Evolutionary conservation across 192 early-diverging fungal species (phyloP).

Genomic region (Backusella luteola): DNA sequence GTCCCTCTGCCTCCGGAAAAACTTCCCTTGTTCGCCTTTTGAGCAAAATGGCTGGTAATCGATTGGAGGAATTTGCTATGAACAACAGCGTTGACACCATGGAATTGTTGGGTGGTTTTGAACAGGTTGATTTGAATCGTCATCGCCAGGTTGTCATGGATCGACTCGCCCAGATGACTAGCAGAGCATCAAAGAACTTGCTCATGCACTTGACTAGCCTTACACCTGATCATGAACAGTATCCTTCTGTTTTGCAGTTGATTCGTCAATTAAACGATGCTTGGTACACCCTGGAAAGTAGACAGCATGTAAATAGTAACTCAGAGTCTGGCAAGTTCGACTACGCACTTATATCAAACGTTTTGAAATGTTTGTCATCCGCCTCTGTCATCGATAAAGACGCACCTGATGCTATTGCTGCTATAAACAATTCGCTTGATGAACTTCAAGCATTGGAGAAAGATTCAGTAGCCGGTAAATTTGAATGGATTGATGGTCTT

Average conservation of each 20-base stretch:
- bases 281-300: conserved; percentile 35
- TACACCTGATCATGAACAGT: background rate
- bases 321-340: conserved; percentile 22
- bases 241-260: conserved; percentile 15
- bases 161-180: conserved; percentile 16
- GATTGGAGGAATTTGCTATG: conserved; percentile 92
- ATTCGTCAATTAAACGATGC: conserved; percentile 36
- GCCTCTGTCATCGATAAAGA: conserved; percentile 12
- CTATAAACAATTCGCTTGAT: background rate
- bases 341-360: conserved; percentile 15
- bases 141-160: conserved; percentile 49
- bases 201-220: conserved; percentile 14
- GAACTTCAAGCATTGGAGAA: conserved; percentile 44
- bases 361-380: conserved; percentile 19
- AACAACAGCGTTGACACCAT: conserved; percentile 92
- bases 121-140: conserved; percentile 87
- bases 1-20: conserved; percentile 83
- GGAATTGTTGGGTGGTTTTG: conserved; percentile 96
- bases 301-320: conserved; percentile 24
- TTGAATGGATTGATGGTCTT: conserved; percentile 98
- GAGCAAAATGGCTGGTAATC: conserved; percentile 78
- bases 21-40: conserved; percentile 83
- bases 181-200: conserved; percentile 18
- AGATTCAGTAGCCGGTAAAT: conserved; percentile 68
- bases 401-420: background rate